Conservation (phyloP, 169 alveolate species). For the Cryptosporidium sp. region DNA sequence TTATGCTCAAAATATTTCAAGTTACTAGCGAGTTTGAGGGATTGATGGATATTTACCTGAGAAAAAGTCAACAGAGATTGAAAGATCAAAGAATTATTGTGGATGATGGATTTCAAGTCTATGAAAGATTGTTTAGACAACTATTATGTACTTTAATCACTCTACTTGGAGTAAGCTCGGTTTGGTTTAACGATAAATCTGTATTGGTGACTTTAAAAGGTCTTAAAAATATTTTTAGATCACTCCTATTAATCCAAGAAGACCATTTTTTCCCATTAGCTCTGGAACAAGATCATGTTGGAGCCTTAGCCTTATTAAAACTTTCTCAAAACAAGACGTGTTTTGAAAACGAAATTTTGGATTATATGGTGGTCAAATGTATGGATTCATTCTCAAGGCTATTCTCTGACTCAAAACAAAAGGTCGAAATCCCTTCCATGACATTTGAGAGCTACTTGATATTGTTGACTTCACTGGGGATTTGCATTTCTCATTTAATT, state of each 20-base stretch:
- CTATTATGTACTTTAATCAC: conserved; percentile 49
- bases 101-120: neutral
- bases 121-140: conserved; percentile 45
- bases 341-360: conserved; percentile 25
- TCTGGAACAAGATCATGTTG: conserved; percentile 67
- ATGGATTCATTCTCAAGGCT: conserved; percentile 25
- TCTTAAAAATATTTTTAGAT: conserved; percentile 25
- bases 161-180: conserved; percentile 51
- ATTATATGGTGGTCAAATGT: conserved; percentile 23
- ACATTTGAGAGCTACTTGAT: conserved; percentile 59
- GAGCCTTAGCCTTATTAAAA: conserved; percentile 49
- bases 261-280: conserved; percentile 57
- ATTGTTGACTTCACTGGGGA: conserved; percentile 26
- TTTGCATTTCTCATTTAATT: conserved; percentile 19
- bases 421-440: conserved; percentile 38
- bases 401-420: neutral
- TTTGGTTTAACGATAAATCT: conserved; percentile 48
- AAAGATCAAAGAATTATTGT: neutral
- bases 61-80: neutral
- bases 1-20: neutral
- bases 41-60: conserved; percentile 5
- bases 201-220: conserved; percentile 2
- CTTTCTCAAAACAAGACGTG: conserved; percentile 28
- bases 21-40: conserved; percentile 24
- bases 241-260: conserved; percentile 27